phyloP scores from a whole-genome alignment of 306 rosid genomes.

The Castanospermum australe region DNA sequence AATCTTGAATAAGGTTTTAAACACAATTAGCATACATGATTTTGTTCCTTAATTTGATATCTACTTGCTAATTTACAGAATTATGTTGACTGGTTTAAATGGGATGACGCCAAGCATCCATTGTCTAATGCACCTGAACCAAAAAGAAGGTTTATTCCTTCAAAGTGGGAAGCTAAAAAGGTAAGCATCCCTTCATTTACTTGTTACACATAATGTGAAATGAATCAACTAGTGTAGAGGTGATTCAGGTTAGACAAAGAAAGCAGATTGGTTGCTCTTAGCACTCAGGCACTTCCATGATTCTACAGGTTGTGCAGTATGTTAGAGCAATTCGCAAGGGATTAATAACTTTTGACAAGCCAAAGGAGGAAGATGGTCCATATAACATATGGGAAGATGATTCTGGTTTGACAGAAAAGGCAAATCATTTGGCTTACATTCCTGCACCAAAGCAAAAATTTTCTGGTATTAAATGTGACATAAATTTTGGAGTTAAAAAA shows the following conservation, averaged over 20 bases:
- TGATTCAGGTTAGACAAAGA: neutral
- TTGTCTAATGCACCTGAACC: slow-evolving; percentile 95
- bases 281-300: slow-evolving; percentile 20
- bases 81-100: slow-evolving; percentile 91
- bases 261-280: slow-evolving; percentile 12
- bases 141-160: slow-evolving; percentile 91
- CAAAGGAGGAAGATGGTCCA: slow-evolving; percentile 70
- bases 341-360: slow-evolving; percentile 65
- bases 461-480: slow-evolving; percentile 59
- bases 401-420: slow-evolving; percentile 61
- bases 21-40: neutral
- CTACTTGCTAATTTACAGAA: slow-evolving; percentile 44
- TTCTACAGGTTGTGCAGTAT: slow-evolving; percentile 68
- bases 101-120: slow-evolving; percentile 86
- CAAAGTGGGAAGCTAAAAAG: slow-evolving; percentile 89
- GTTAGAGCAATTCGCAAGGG: slow-evolving; percentile 87
- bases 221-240: slow-evolving; percentile 12
- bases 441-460: slow-evolving; percentile 88
- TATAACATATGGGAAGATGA: slow-evolving; percentile 89
- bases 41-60: slow-evolving; percentile 1
- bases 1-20: neutral
- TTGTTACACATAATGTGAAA: neutral
- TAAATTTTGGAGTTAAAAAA: slow-evolving; percentile 11
- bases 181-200: slow-evolving; percentile 33
- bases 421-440: slow-evolving; percentile 75